phyloP scores from a whole-genome alignment of 768 basidiomycete species.

The Boletus rex-veris region DNA sequence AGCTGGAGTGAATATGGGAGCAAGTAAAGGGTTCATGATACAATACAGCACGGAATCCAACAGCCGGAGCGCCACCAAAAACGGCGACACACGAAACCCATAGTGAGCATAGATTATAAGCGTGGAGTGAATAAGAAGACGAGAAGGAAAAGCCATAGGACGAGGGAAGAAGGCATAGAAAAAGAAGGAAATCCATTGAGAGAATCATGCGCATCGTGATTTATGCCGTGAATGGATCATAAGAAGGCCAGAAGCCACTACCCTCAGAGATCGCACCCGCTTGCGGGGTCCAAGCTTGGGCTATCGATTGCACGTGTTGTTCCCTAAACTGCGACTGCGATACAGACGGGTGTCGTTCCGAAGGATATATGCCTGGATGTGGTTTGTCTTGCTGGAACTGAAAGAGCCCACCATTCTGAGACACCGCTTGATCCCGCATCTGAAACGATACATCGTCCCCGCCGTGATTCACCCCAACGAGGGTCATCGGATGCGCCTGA shows the following conservation, averaged over 20 bases:
- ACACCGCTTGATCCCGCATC: constrained; percentile 13
- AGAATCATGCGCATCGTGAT: neutral
- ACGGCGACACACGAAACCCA: neutral
- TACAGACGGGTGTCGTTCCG: constrained; percentile 22
- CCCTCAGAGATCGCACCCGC: constrained; percentile 13
- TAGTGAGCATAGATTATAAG: constrained; percentile 1
- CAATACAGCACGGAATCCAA: constrained; percentile 14
- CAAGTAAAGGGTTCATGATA: constrained; percentile 2
- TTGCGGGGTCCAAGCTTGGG: constrained; percentile 20
- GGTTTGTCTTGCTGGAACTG: constrained; percentile 24
- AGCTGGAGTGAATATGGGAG: neutral
- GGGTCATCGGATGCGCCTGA: constrained; percentile 17
- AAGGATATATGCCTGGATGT: constrained; percentile 18
- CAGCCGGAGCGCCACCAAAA: neutral
- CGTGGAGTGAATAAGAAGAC: neutral
- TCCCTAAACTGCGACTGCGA: constrained; percentile 21
- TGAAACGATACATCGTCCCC: constrained; percentile 17
- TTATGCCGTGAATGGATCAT: constrained; percentile 24
- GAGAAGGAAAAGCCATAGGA: neutral
- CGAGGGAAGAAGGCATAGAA: neutral
- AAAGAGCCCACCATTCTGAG: constrained; percentile 18
- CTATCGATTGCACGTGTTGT: constrained; percentile 12
- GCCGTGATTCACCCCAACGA: constrained; percentile 14
- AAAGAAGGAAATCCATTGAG: neutral
- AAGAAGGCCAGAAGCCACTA: constrained; percentile 24